These are phyloP conservation scores for Suillus ampliporus DNA, from an alignment of 768 basidiomycete genomes.

Conservation along the genomic window DNA sequence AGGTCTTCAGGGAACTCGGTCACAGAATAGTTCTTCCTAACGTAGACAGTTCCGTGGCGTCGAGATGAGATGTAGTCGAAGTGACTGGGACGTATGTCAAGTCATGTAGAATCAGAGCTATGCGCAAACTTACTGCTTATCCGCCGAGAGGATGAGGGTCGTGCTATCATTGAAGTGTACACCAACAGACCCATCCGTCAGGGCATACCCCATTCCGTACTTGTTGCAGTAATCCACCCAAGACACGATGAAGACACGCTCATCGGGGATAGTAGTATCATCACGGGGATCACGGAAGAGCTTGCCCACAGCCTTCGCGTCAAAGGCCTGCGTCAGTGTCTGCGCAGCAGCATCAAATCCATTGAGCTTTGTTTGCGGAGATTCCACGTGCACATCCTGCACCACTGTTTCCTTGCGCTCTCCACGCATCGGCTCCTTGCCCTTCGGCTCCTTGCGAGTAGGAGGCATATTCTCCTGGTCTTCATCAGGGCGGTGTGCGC, in stretches of 20 bases:
- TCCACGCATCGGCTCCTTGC: conserved; percentile 35
- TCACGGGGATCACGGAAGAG: conserved; percentile 71
- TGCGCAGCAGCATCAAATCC: conserved; percentile 72
- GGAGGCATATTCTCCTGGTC: conserved; percentile 43
- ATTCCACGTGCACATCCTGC: conserved; percentile 28
- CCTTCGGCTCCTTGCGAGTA: conserved; percentile 34
- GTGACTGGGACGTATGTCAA: conserved; percentile 54
- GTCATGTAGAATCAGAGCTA: conserved; percentile 1
- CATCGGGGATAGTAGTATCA: conserved; percentile 59
- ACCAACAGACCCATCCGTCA: conserved; percentile 93
- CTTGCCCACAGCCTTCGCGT: conserved; percentile 63
- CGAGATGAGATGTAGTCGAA: conserved; percentile 87
- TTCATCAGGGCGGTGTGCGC: conserved; percentile 37
- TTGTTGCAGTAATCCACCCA: conserved; percentile 99
- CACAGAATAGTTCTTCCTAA: conserved; percentile 74
- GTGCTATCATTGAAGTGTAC: conserved; percentile 98
- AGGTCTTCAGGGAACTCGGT: conserved; percentile 80
- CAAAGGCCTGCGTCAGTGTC: conserved; percentile 64
- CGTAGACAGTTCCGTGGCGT: conserved; percentile 66
- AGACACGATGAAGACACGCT: conserved; percentile 91
- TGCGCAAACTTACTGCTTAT: conserved; percentile 70
- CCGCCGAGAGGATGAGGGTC: conserved; percentile 80
- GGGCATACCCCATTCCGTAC: conserved; percentile 99
- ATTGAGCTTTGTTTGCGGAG: conserved; percentile 43
- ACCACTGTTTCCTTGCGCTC: conserved; percentile 25